Conservation (phyloP, 257 asterid species). For the Eustoma russellianum region DNA sequence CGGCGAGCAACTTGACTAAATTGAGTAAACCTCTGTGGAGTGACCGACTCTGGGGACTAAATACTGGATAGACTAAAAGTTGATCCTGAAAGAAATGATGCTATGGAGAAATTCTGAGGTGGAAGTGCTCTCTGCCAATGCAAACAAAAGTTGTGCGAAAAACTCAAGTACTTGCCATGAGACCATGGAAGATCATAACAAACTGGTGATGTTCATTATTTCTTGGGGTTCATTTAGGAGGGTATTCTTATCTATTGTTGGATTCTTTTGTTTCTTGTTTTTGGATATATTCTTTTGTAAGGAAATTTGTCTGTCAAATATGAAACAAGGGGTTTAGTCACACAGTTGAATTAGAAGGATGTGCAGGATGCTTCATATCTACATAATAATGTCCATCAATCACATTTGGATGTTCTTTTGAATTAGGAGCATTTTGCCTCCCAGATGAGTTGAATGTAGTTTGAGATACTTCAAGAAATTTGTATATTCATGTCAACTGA, state of each 20-base stretch:
- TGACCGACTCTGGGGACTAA: too few relatives aligned
- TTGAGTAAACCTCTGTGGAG: background rate
- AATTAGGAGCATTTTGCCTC: background rate
- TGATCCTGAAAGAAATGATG: constrained; percentile 6
- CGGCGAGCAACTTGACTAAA: constrained; percentile 66
- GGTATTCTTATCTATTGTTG: too few relatives aligned
- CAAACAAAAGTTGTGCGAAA: background rate
- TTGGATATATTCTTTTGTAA: constrained; percentile 28
- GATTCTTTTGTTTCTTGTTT: constrained; percentile 10
- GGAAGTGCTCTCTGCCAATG: too few relatives aligned
- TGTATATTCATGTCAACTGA: constrained; percentile 1
- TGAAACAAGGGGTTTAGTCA: constrained; percentile 16
- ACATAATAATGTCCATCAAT: constrained; percentile 8
- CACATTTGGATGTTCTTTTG: background rate
- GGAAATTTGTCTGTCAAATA: constrained; percentile 17
- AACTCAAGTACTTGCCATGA: background rate
- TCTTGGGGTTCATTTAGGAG: constrained; percentile 4
- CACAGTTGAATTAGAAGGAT: constrained; percentile 11
- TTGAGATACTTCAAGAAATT: background rate
- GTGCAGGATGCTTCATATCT: constrained; percentile 8
- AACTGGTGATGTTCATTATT: constrained; percentile 24
- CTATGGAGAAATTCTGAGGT: too few relatives aligned
- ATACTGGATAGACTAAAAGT: constrained; percentile 2
- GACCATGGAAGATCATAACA: constrained; percentile 8
- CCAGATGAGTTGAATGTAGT: background rate